A percentile compares a stretch with the other conserved stretches of the same genome.
Evolutionary conservation across 371 early-diverging fungal genomes (phyloP).

Genomic region (Mortierella sp.): DNA sequence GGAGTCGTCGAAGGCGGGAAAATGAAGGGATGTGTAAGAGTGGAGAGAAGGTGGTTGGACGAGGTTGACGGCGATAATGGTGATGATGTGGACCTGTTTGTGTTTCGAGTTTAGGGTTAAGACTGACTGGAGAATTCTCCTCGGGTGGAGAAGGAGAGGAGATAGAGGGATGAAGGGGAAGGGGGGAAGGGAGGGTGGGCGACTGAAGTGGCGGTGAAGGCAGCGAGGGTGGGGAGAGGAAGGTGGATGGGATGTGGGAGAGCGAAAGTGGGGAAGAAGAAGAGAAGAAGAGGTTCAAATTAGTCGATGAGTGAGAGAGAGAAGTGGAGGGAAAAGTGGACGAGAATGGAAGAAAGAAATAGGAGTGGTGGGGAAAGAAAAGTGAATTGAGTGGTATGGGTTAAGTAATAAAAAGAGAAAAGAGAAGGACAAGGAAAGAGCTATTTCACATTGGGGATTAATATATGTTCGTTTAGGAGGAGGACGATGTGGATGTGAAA

Average conservation of each 20-base stretch:
- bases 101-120: constrained; percentile 17
- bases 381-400: background rate
- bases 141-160: constrained; percentile 8
- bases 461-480: constrained; percentile 5
- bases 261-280: background rate
- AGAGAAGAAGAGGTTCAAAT: background rate
- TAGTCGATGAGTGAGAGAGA: background rate
- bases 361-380: too few relatives aligned
- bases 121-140: constrained; percentile 8
- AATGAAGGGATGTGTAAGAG: background rate
- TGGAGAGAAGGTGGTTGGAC: background rate
- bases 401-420: background rate
- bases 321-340: background rate
- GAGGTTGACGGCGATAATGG: background rate
- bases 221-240: constrained; percentile 9
- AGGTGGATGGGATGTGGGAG: background rate
- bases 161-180: background rate
- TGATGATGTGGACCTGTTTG: constrained; percentile 5
- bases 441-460: background rate
- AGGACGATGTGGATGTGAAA: background rate
- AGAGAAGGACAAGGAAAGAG: too few relatives aligned
- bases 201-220: background rate
- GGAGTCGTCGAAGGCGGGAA: background rate
- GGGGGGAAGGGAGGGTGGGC: background rate
- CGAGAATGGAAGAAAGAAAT: background rate